Percentiles rank a stretch among this genome's conserved stretches.
These are phyloP conservation scores for Ambrosia hybrid DNA, from an alignment of 140 eudicot genomes.

Conservation along the genomic window DNA sequence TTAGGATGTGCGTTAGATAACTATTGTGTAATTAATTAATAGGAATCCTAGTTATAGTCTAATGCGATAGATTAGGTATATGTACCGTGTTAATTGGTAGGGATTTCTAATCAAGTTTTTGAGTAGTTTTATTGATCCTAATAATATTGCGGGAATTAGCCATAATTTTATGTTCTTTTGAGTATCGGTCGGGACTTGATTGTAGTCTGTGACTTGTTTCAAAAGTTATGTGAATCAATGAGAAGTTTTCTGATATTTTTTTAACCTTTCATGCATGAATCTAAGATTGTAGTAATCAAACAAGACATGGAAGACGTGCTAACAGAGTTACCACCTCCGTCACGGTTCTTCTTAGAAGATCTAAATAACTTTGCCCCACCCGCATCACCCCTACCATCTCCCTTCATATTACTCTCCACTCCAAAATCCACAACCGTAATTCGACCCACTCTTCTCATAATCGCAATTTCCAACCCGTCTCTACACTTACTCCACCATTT, in stretches of 20 bases:
- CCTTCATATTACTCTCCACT: slow-evolving; percentile 58
- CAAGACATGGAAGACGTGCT: slow-evolving; percentile 85
- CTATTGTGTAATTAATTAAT: no score
- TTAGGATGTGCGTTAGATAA: no score
- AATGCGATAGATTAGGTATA: no score
- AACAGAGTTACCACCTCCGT: slow-evolving; percentile 96
- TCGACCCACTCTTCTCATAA: slow-evolving; percentile 67
- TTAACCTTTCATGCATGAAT: slow-evolving; percentile 7
- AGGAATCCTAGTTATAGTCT: no score
- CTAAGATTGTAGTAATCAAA: slow-evolving; percentile 16
- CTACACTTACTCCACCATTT: slow-evolving; percentile 63
- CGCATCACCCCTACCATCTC: slow-evolving; percentile 70
- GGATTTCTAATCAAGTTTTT: no score
- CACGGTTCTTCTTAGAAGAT: slow-evolving; percentile 87
- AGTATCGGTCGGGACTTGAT: no score
- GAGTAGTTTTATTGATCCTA: no score
- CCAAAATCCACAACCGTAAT: slow-evolving; percentile 45
- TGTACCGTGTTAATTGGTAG: no score
- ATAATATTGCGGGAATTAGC: no score
- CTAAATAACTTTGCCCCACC: slow-evolving; percentile 91
- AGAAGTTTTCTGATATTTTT: slow-evolving; percentile 12
- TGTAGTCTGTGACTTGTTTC: background rate
- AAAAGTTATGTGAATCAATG: background rate
- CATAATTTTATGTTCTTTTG: no score
- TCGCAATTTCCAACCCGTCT: slow-evolving; percentile 83